These are phyloP conservation scores for Tothia fuscella DNA, from an alignment of 2,329 filamentous ascomycete genomes.

Conservation along the genomic window DNA sequence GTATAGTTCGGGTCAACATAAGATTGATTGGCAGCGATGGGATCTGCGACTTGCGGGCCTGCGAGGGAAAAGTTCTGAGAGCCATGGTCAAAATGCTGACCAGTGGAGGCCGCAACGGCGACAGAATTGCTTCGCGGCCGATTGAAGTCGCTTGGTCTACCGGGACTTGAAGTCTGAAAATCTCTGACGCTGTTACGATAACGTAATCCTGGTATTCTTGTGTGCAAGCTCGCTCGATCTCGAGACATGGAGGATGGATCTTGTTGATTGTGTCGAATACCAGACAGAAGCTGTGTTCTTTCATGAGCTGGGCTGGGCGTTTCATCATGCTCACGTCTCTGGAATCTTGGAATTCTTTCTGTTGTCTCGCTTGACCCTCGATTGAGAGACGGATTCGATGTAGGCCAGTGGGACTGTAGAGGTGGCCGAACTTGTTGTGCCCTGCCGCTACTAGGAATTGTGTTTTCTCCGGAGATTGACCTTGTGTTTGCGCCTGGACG, in stretches of 20 bases:
- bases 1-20: constrained; percentile 5
- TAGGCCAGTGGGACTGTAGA: not conserved
- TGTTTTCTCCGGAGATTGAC: not conserved
- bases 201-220: not conserved
- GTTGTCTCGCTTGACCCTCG: constrained; percentile 1
- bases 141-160: not conserved
- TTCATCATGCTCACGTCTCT: not conserved
- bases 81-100: not conserved
- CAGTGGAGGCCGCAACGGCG: not conserved
- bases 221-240: constrained; percentile 1
- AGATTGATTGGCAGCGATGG: not conserved
- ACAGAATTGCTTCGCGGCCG: not conserved
- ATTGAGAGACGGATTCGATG: not conserved
- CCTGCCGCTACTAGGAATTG: not conserved
- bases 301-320: constrained; percentile 1
- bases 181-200: constrained; percentile 3
- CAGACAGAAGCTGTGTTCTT: not conserved
- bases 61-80: constrained; percentile 6
- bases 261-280: not conserved
- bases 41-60: constrained; percentile 3
- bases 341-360: constrained; percentile 5
- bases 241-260: not conserved
- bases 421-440: not conserved
- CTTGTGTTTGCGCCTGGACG: not conserved
- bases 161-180: not conserved